Conservation (phyloP, 352 stramenopile genomes). For the Globisporangium nagaii region DNA sequence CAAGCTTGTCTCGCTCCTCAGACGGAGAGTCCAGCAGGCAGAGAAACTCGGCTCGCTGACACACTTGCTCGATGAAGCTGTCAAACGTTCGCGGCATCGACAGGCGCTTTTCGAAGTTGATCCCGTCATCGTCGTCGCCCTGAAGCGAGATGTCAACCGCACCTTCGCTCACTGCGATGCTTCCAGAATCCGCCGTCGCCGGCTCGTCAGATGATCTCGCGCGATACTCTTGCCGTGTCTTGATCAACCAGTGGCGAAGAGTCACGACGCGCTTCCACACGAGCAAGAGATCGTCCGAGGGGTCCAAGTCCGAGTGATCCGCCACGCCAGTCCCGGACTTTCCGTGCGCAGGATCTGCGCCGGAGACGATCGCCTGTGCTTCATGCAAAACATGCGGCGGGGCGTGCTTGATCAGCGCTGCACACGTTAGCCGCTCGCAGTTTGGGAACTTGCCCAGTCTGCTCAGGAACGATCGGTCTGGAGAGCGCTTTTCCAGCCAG, state of each 20-base stretch:
- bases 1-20: conserved; percentile 58
- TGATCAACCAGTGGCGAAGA: conserved; percentile 83
- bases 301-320: conserved; percentile 49
- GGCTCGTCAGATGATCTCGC: conserved; percentile 48
- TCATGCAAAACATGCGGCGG: conserved; percentile 72
- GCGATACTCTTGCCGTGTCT: conserved; percentile 71
- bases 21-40: conserved; percentile 68
- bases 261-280: conserved; percentile 81
- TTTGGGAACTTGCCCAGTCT: conserved; percentile 63
- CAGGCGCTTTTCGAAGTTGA: conserved; percentile 58
- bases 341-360: conserved; percentile 17
- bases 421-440: conserved; percentile 67
- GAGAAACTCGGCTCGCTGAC: conserved; percentile 66
- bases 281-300: conserved; percentile 62
- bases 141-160: not conserved
- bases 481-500: conserved; percentile 71
- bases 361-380: conserved; percentile 65
- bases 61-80: conserved; percentile 56
- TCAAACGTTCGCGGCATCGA: conserved; percentile 63
- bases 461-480: conserved; percentile 75
- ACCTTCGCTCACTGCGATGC: not conserved
- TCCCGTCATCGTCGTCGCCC: conserved; percentile 14
- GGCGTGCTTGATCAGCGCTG: conserved; percentile 76
- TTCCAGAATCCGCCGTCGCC: not conserved
- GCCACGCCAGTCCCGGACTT: conserved; percentile 14